Evolutionary conservation across 495 filamentous ascomycete species (phyloP).

Genomic region (Neurospora sublineolata): DNA sequence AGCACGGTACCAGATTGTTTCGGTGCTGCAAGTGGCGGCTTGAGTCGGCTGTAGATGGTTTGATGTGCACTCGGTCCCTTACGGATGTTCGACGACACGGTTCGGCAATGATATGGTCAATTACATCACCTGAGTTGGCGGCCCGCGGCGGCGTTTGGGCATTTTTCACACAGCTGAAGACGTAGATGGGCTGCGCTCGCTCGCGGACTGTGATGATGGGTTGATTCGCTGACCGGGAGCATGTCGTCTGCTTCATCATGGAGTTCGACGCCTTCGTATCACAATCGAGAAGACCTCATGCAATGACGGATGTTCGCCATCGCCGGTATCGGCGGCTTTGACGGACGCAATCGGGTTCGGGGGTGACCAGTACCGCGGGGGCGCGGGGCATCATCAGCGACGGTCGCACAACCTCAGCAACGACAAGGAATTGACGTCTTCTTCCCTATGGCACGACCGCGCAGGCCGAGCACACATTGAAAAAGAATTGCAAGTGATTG

Average conservation of each 20-base stretch:
- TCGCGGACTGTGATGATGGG: background rate
- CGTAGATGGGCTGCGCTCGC: no score
- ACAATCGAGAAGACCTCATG: background rate
- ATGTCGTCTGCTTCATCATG: background rate
- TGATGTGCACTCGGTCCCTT: no score
- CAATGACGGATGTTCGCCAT: background rate
- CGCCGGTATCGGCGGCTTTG: background rate
- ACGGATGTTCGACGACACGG: no score
- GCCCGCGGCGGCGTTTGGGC: no score
- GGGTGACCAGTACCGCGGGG: background rate
- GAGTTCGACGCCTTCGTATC: background rate
- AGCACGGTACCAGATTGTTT: no score
- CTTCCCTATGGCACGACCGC: slow-evolving; percentile 12
- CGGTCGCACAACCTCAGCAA: background rate
- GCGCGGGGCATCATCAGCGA: background rate
- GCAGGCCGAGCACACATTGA: slow-evolving; percentile 9
- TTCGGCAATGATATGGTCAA: no score
- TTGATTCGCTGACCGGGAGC: background rate
- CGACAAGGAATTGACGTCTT: background rate
- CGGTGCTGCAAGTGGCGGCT: no score
- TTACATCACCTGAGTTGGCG: no score
- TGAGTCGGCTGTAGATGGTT: no score
- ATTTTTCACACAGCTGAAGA: no score
- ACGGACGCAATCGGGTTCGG: background rate
- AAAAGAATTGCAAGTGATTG: slow-evolving; percentile 7